A percentile compares a stretch with the other conserved stretches of the same genome.
These are phyloP conservation scores for Angomonas deanei DNA, from an alignment of 208 protist genomes.

Conservation along the genomic window DNA sequence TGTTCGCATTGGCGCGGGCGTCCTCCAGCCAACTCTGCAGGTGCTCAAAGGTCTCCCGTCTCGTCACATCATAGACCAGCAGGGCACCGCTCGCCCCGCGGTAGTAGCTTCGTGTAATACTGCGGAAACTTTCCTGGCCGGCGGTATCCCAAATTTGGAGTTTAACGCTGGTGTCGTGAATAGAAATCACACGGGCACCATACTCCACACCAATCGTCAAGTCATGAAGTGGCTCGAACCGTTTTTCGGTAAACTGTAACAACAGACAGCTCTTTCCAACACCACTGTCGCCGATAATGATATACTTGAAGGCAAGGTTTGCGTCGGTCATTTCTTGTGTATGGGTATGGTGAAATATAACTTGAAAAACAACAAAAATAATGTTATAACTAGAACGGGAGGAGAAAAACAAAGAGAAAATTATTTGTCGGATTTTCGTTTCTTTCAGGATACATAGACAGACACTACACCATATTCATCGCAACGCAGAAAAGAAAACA, in stretches of 20 bases:
- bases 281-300: slow-evolving; percentile 94
- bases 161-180: slow-evolving; percentile 96
- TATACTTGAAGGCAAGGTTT: slow-evolving; percentile 96
- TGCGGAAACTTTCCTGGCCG: slow-evolving; percentile 97
- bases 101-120: slow-evolving; percentile 99
- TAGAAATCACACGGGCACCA: slow-evolving; percentile 94
- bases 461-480: no score
- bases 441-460: no score
- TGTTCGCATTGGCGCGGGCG: slow-evolving; percentile 92
- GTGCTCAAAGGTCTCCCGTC: slow-evolving; percentile 96
- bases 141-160: slow-evolving; percentile 99
- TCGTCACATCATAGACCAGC: slow-evolving; percentile 98
- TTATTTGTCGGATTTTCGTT: no score
- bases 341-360: background rate
- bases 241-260: slow-evolving; percentile 98
- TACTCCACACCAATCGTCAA: slow-evolving; percentile 99
- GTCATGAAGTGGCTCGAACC: slow-evolving; percentile 98
- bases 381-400: background rate
- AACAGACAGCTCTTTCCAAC: slow-evolving; percentile 99
- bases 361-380: background rate
- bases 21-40: slow-evolving; percentile 97
- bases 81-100: slow-evolving; percentile 97
- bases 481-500: background rate
- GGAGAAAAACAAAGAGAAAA: background rate
- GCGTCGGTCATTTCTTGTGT: slow-evolving; percentile 16